Conservation (phyloP, 2,329 filamentous ascomycete genomes). For the Venturiaceae sp. region DNA sequence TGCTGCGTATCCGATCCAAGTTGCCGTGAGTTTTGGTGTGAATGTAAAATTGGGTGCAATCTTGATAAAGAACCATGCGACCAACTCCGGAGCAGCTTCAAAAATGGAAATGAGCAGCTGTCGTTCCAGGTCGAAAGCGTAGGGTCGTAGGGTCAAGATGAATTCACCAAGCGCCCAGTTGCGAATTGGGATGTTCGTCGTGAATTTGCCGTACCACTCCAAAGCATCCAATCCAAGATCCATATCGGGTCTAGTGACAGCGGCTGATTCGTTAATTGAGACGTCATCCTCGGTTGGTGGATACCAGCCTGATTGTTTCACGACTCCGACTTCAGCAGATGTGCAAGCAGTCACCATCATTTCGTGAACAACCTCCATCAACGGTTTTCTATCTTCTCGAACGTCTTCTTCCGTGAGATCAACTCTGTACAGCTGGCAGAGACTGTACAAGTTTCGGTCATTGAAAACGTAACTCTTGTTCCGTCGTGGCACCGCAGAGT, state of each 20-base stretch:
- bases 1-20: constrained; percentile 89
- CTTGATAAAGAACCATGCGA: constrained; percentile 76
- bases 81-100: constrained; percentile 69
- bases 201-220: constrained; percentile 59
- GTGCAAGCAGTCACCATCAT: constrained; percentile 72
- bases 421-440: constrained; percentile 5
- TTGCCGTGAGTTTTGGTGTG: constrained; percentile 83
- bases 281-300: constrained; percentile 48
- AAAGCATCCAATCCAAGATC: constrained; percentile 60
- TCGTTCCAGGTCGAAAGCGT: constrained; percentile 70
- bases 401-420: constrained; percentile 23
- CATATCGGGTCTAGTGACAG: constrained; percentile 35
- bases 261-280: neutral
- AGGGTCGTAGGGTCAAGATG: constrained; percentile 68
- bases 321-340: constrained; percentile 58
- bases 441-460: constrained; percentile 53
- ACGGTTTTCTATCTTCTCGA: constrained; percentile 36
- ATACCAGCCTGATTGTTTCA: constrained; percentile 77
- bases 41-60: constrained; percentile 68
- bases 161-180: constrained; percentile 76
- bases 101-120: constrained; percentile 77
- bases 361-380: constrained; percentile 62
- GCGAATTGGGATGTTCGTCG: constrained; percentile 59
- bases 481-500: constrained; percentile 47
- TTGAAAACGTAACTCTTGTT: constrained; percentile 70